Percentiles rank a stretch among this genome's conserved stretches.
Conservation (phyloP, 441 rosid species). For the Pelargonium cotyledonis region DNA sequence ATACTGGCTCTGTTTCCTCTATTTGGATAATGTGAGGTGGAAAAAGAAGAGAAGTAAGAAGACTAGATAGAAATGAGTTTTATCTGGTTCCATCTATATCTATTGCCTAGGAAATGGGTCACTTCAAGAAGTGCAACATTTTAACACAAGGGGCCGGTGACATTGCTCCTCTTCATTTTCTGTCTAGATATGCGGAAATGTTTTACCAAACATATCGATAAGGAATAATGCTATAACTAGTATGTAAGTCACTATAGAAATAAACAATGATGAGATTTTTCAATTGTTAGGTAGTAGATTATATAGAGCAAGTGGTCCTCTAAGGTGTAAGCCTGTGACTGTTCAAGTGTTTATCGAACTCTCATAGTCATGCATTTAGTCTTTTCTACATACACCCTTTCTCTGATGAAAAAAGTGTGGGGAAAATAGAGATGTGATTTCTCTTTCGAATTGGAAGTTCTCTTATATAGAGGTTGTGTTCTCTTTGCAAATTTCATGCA, state of each 20-base stretch:
- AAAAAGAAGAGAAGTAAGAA: not conserved
- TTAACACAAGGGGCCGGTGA: not conserved
- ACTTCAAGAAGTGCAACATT: not conserved
- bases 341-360: too few species aligned
- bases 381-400: not conserved
- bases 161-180: not conserved
- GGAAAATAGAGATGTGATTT: not conserved
- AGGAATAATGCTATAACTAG: not conserved
- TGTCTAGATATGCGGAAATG: not conserved
- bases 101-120: not conserved
- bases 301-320: too few species aligned
- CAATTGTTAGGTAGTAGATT: not conserved
- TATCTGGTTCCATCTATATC: not conserved
- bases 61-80: constrained; percentile 1
- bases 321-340: too few species aligned
- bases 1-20: too few species aligned
- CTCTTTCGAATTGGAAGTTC: not conserved
- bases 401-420: not conserved
- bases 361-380: not conserved
- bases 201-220: not conserved
- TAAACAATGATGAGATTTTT: not conserved
- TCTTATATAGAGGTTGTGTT: not conserved
- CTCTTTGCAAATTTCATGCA: not conserved
- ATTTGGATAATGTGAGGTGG: too few species aligned
- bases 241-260: not conserved